Conservation (phyloP, 192 early-diverging fungal species). For the Oehlia diaphana region DNA sequence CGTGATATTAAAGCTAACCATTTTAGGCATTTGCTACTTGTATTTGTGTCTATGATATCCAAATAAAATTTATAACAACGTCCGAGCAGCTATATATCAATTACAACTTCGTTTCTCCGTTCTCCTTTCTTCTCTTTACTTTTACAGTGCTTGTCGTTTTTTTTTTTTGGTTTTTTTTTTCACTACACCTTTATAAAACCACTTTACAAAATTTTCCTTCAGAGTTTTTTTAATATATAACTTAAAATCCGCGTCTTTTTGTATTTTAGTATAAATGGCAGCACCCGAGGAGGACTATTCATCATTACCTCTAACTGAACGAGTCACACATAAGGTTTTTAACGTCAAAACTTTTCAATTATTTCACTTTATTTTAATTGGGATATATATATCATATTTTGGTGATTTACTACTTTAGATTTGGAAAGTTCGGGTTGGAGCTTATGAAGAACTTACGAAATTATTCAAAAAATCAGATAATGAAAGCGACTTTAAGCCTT, state of each 20-base stretch:
- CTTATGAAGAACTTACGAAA: slow-evolving; percentile 78
- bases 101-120: too few relatives aligned
- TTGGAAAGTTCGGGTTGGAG: slow-evolving; percentile 91
- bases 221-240: not conserved
- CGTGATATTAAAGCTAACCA: too few relatives aligned
- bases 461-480: slow-evolving; percentile 69
- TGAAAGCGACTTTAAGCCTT: slow-evolving; percentile 66
- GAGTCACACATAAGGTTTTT: slow-evolving; percentile 80
- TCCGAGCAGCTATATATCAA: too few relatives aligned
- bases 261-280: slow-evolving; percentile 19
- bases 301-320: slow-evolving; percentile 71
- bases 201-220: not conserved
- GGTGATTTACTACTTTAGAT: slow-evolving; percentile 47
- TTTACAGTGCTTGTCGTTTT: not conserved
- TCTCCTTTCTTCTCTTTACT: not conserved
- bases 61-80: too few relatives aligned
- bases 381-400: slow-evolving; percentile 24
- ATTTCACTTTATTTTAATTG: slow-evolving; percentile 10
- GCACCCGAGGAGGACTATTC: slow-evolving; percentile 75
- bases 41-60: too few relatives aligned
- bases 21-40: too few relatives aligned
- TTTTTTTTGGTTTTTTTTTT: too few relatives aligned
- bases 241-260: slow-evolving; percentile 1
- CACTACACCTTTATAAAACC: not conserved
- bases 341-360: not conserved